Percentiles rank a stretch among this genome's conserved stretches.
phyloP scores from a whole-genome alignment of 352 stramenopile genomes.

The Blastocystis sp. region DNA sequence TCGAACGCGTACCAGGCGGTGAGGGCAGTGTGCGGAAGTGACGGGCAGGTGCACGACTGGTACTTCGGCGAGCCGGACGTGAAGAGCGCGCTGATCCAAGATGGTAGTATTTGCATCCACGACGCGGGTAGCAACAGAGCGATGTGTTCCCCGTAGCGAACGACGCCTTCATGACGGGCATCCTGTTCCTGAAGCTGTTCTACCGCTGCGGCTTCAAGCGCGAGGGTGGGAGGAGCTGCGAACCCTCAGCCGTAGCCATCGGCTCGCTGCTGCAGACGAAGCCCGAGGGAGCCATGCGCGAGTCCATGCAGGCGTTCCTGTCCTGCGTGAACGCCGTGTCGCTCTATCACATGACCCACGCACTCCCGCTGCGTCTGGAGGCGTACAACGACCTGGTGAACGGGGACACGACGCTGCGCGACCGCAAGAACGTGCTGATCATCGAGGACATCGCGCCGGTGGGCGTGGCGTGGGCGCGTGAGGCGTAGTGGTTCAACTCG shows the following conservation, averaged over 20 bases:
- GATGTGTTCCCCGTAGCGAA: neutral
- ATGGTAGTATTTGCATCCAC: neutral
- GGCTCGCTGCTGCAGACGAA: neutral
- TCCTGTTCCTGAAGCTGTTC: conserved; percentile 47
- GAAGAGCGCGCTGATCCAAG: conserved; percentile 1
- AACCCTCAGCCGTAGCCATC: neutral
- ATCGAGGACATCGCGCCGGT: conserved; percentile 21
- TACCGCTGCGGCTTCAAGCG: conserved; percentile 38
- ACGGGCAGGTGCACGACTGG: neutral
- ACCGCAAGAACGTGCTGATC: conserved; percentile 25
- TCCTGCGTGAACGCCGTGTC: neutral
- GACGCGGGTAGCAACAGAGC: conserved; percentile 38
- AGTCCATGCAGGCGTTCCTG: conserved; percentile 7
- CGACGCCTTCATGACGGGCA: conserved; percentile 56
- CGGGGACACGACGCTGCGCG: neutral
- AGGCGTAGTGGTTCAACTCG: conserved; percentile 50
- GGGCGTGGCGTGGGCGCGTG: neutral
- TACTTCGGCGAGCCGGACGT: conserved; percentile 19
- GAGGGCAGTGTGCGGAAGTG: neutral
- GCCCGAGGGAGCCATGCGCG: neutral
- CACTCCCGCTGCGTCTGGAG: conserved; percentile 3
- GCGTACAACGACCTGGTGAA: conserved; percentile 61
- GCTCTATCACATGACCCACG: conserved; percentile 48
- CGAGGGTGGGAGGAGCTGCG: neutral
- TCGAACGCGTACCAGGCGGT: conserved; percentile 7